Conservation (phyloP, 2,329 filamentous ascomycete genomes). For the Xylaria multiplex region DNA sequence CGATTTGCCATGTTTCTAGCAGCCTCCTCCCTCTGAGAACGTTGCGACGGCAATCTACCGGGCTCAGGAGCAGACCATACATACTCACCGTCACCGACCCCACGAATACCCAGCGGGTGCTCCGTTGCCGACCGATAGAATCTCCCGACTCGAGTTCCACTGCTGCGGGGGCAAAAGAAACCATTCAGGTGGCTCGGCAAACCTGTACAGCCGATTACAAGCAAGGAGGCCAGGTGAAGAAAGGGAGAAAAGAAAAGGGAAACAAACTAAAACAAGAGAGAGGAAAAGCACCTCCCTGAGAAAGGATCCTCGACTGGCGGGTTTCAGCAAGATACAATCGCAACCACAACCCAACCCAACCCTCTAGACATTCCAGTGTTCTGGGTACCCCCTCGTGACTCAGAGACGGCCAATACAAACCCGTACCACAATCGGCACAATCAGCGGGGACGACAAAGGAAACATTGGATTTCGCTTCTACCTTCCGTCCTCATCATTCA, state of each 20-base stretch:
- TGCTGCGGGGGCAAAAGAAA: constrained; percentile 37
- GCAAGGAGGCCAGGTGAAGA: constrained; percentile 21
- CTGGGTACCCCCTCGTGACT: constrained; percentile 31
- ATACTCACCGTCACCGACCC: constrained; percentile 23
- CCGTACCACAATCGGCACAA: constrained; percentile 14
- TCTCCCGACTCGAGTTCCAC: constrained; percentile 35
- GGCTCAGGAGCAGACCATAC: not conserved
- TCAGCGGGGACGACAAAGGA: constrained; percentile 22
- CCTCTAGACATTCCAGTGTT: constrained; percentile 31
- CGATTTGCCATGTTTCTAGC: constrained; percentile 21
- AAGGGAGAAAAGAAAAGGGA: constrained; percentile 17
- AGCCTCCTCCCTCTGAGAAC: constrained; percentile 11
- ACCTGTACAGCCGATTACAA: constrained; percentile 21
- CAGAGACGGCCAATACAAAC: constrained; percentile 27
- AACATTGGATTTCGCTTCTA: constrained; percentile 10
- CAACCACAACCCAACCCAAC: constrained; percentile 24
- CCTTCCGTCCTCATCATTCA: constrained; percentile 5
- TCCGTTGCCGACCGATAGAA: constrained; percentile 25
- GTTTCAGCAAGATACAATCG: constrained; percentile 12
- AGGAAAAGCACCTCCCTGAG: constrained; percentile 3
- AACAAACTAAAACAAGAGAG: constrained; percentile 1
- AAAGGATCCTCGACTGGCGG: constrained; percentile 6
- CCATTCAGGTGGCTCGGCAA: constrained; percentile 11
- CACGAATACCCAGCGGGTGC: constrained; percentile 18
- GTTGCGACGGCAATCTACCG: constrained; percentile 23